These are phyloP conservation scores for Aspergillus fijiensis DNA, from an alignment of 2,329 filamentous ascomycete genomes.

Conservation along the genomic window DNA sequence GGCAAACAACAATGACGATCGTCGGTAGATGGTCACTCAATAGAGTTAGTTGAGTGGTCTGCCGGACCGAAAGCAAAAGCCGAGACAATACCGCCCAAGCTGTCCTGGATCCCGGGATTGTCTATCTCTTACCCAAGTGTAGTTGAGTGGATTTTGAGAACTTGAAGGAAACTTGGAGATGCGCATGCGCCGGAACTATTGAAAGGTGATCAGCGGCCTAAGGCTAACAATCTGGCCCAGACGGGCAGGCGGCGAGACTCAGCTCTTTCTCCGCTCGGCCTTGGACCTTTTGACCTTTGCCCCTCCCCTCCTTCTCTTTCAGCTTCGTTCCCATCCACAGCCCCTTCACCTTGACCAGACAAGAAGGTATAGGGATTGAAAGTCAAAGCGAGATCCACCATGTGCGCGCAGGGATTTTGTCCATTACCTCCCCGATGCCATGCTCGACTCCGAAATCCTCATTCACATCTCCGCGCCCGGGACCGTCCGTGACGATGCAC, in stretches of 20 bases:
- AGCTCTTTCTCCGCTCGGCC: background rate
- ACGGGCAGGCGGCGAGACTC: background rate
- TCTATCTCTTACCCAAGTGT: no score
- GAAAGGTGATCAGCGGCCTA: background rate
- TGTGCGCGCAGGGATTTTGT: conserved; percentile 1
- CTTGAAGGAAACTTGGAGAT: no score
- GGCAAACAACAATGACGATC: background rate
- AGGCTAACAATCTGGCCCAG: background rate
- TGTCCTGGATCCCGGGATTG: no score
- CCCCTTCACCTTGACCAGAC: background rate
- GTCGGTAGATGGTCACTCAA: background rate
- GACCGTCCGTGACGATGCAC: conserved; percentile 37
- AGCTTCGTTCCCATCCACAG: background rate
- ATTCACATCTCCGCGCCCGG: conserved; percentile 44
- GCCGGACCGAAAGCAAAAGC: background rate
- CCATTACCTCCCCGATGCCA: conserved; percentile 10
- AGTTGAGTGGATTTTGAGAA: no score
- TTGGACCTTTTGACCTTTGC: background rate
- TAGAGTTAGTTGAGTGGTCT: background rate
- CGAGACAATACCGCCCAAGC: background rate
- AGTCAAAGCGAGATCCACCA: conserved; percentile 2
- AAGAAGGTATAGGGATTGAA: background rate
- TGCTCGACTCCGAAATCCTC: conserved; percentile 38
- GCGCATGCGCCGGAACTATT: background rate
- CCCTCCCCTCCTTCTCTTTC: background rate